Evolutionary conservation across 2,329 filamentous ascomycete genomes (phyloP), one percentile per base, ranked within the genome.

Genomic region (Botryotinia narcissicola): DNA sequence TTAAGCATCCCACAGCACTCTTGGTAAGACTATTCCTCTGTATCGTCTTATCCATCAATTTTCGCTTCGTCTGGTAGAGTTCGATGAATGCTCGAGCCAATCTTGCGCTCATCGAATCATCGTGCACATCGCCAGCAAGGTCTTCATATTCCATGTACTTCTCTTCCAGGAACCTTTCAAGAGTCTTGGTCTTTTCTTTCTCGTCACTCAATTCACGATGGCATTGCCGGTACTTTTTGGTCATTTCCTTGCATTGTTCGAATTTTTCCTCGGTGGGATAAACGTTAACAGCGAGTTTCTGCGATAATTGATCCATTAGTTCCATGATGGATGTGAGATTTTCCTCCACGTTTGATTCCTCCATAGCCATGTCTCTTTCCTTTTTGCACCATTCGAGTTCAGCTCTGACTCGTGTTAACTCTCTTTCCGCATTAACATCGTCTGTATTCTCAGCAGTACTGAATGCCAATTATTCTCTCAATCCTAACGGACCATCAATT

Each of bases 21-120:
- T 25, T 69, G n/a, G n/a, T 69, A 9, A 69, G 48, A 57, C 48
- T 57, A 32, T 69, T 69, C 10, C 66, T 69, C 66, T 69, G 66
- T 32, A 57, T 69, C 6, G 66, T 69, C 32, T 40, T 69, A 42
- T 69, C 48, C 48, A 69, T 57, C n/a, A 69, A 22, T 10, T 57
- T 57, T 22, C 66, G n/a, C 66, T 44, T 59, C 48, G 18, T 29
- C 3, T 69, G 35, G 40, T 57, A 44, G 6, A 69, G 66, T 40
- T 69, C 66, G 10, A 69, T 57, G 9, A 69, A 32, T 59, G 37
- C n/a, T 69, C 66, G 48, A 57, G 66, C 48, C 0, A 69, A 57
- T 69, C 37, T 57, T 57, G 66, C 48, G 12, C 48, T 57, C n/a
- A 69, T n/a, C 14, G 48, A 57, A 32, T 57, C 37, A 20, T 57